phyloP scores from a whole-genome alignment of 2,329 filamentous ascomycete species.

The Sporothrix variecibatus region DNA sequence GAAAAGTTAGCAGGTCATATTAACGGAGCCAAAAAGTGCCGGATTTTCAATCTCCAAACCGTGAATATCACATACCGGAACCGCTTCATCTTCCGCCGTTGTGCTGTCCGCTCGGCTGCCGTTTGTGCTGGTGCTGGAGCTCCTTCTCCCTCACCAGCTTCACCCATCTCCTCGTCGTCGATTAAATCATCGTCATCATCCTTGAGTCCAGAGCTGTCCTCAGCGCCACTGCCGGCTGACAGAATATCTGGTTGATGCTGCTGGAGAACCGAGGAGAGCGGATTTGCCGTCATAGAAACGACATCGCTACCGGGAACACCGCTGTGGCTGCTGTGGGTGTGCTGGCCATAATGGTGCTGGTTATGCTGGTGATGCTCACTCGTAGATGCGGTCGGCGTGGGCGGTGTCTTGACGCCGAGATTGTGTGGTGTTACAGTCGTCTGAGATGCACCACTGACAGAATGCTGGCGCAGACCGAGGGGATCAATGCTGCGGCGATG shows the following conservation, averaged over 20 bases:
- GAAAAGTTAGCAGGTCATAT: constrained; percentile 8
- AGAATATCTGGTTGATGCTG: constrained; percentile 13
- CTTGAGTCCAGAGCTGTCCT: constrained; percentile 44
- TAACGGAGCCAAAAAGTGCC: not conserved
- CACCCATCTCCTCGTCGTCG: constrained; percentile 61
- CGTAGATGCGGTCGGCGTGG: constrained; percentile 6
- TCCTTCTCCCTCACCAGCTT: constrained; percentile 47
- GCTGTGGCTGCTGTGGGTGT: not conserved
- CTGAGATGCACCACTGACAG: constrained; percentile 43
- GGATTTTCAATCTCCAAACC: not conserved
- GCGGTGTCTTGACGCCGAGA: constrained; percentile 5
- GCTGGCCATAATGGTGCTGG: constrained; percentile 35
- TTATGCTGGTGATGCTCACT: constrained; percentile 35
- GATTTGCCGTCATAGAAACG: constrained; percentile 36
- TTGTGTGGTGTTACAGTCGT: constrained; percentile 43
- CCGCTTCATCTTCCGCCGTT: constrained; percentile 71
- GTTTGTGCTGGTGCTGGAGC: constrained; percentile 49
- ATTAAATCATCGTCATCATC: constrained; percentile 55
- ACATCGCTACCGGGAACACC: not conserved
- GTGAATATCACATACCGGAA: constrained; percentile 60
- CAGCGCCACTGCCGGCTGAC: constrained; percentile 34
- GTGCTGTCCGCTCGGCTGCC: constrained; percentile 58
- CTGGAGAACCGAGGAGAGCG: constrained; percentile 42
- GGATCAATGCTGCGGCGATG: constrained; percentile 45
- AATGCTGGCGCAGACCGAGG: constrained; percentile 42